Conservation (phyloP, 345 rosid genomes). For the Gossypium raimondii region DNA sequence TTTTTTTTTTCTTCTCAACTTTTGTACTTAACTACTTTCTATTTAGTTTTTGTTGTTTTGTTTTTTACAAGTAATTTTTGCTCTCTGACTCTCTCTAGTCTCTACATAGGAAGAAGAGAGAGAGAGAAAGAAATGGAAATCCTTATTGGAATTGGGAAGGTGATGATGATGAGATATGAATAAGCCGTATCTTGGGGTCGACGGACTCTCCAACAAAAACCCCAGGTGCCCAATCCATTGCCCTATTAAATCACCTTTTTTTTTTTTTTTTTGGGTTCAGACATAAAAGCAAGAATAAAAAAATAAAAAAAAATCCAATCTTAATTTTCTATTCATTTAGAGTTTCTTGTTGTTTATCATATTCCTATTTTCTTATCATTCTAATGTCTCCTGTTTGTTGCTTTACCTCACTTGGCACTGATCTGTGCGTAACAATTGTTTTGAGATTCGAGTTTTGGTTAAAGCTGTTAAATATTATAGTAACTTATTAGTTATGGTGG, state of each 20-base stretch:
- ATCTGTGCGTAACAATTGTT: slow-evolving; percentile 14
- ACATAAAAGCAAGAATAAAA: background rate
- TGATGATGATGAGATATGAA: slow-evolving; percentile 18
- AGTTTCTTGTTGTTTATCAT: background rate
- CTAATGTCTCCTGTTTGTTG: background rate
- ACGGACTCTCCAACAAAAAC: slow-evolving; percentile 16
- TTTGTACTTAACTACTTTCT: background rate
- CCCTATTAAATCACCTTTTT: slow-evolving; percentile 16
- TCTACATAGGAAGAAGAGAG: background rate
- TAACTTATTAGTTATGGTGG: background rate
- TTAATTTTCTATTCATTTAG: slow-evolving; percentile 5
- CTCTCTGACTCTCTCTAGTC: background rate
- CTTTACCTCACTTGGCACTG: slow-evolving; percentile 4
- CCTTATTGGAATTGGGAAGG: slow-evolving; percentile 8
- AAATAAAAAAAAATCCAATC: background rate
- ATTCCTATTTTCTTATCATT: background rate
- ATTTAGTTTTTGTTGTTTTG: background rate
- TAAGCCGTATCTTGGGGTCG: slow-evolving; percentile 6
- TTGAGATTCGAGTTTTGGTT: slow-evolving; percentile 21
- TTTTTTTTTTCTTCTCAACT: background rate
- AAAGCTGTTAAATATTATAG: background rate
- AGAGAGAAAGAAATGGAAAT: background rate
- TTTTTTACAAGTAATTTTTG: background rate
- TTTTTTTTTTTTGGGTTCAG: too few relatives aligned
- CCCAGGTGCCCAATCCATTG: slow-evolving; percentile 23